Percentiles rank a stretch among this genome's conserved stretches.
Evolutionary conservation across 345 rosid genomes (phyloP).

Genomic region (Nasturtium officinale): DNA sequence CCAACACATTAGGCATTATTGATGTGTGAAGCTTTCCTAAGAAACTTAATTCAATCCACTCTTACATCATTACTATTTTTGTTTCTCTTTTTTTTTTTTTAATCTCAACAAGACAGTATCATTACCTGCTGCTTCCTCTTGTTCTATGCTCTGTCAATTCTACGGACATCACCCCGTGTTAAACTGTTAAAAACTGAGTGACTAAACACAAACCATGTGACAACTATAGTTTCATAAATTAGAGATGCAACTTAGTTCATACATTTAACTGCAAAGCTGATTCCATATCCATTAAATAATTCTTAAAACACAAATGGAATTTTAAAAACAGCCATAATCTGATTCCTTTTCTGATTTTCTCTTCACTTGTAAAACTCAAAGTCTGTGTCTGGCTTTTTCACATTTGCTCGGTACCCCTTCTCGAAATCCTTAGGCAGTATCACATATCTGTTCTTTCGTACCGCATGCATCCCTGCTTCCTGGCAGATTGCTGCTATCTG

Average conservation of each 20-base stretch:
- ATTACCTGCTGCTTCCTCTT: conserved; percentile 13
- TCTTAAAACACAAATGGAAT: conserved; percentile 27
- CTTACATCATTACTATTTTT: not conserved
- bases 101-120: not conserved
- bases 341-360: conserved; percentile 14
- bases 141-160: conserved; percentile 7
- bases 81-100: not conserved
- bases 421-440: conserved; percentile 97
- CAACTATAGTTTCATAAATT: conserved; percentile 5
- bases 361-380: conserved; percentile 92
- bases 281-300: conserved; percentile 28
- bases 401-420: conserved; percentile 96
- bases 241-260: conserved; percentile 39
- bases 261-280: conserved; percentile 35
- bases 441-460: conserved; percentile 94
- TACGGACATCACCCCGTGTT: not conserved
- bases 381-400: conserved; percentile 98
- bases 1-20: conserved; percentile 9
- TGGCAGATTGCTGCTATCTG: conserved; percentile 98
- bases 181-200: conserved; percentile 5
- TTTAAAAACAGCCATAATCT: conserved; percentile 28
- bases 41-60: not conserved
- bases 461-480: conserved; percentile 99
- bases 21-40: not conserved
- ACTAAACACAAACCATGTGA: conserved; percentile 19